Evolutionary conservation across 495 filamentous ascomycete species (phyloP), one percentile per base, ranked within the genome.

Genomic region (Evansstolkia leycettana): DNA sequence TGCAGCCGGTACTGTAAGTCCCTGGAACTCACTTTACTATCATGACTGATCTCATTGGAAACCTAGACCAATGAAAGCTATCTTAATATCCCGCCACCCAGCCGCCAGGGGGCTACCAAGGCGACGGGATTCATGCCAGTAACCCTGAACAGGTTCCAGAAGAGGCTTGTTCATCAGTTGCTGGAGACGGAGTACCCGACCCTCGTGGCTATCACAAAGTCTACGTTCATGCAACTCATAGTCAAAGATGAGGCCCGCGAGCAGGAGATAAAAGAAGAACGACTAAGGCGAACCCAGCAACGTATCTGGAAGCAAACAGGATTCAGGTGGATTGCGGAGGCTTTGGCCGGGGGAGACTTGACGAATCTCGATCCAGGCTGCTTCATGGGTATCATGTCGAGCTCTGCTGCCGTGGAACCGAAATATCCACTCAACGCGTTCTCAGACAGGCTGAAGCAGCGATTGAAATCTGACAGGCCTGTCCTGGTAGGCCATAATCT

Each of bases 401-500:
- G 13, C 14, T 23, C 19, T 28, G 70, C 77, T 35, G 65, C 68
- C 11, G 38, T 80, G 9, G 41, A 56, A 57, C 24, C 64, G 52
- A 46, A 56, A 9, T 47, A 48, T 39, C 36, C 38, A 7, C 14
- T 51, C 19, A 17, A 50, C 25, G 37, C 55, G 10, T 52, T 60
- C 14, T 34, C 40, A 12, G 36, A 51, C 2, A 41, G 36, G 5
- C 25, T 60, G n/a, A 58, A 65, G 27, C 17, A 41, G 3, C 46
- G 40, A 4, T 50, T 82, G n/a, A 58, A 64, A 31, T 34, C 48
- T n/a, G 64, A 60, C 13, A 51, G 55, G 14, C 65, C 68, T 9
- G 57, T 80, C 0, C 43, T 89, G 6, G 70, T 89, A 7, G 82
- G 82, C 0, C 83, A 94, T 52, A 92, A 90, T 48, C 53, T 79